Conservation (phyloP, 345 rosid genomes). For the Brassica juncea region DNA sequence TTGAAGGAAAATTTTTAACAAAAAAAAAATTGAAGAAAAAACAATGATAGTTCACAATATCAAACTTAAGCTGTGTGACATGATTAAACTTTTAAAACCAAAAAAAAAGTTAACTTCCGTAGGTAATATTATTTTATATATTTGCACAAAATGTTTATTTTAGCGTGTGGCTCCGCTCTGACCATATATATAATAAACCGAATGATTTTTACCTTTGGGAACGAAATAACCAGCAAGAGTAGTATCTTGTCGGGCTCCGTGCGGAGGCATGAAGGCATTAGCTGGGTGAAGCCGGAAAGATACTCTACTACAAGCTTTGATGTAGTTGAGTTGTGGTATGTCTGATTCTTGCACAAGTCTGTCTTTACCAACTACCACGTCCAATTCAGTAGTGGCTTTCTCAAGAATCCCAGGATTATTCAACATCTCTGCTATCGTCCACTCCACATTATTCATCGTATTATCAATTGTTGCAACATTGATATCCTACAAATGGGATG, state of each 20-base stretch:
- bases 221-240: conserved; percentile 47
- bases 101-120: too few species aligned
- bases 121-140: too few species aligned
- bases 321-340: conserved; percentile 42
- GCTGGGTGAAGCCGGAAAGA: conserved; percentile 51
- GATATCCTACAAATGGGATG: not conserved
- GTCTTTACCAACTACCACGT: conserved; percentile 48
- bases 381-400: conserved; percentile 46
- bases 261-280: conserved; percentile 40
- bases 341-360: conserved; percentile 58
- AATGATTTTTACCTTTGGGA: not conserved
- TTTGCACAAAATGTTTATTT: too few species aligned
- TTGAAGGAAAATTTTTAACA: too few species aligned
- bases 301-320: conserved; percentile 54
- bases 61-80: too few species aligned
- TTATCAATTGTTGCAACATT: conserved; percentile 44
- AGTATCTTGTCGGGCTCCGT: conserved; percentile 36
- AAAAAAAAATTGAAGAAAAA: too few species aligned
- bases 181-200: not conserved
- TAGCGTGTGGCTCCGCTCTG: too few species aligned
- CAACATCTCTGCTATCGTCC: conserved; percentile 55
- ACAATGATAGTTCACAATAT: too few species aligned
- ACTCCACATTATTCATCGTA: conserved; percentile 46
- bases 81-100: too few species aligned
- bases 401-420: conserved; percentile 36